Base-by-base conservation (phyloP, 192 early-diverging fungal species). In the Podila clonocystis region DNA sequence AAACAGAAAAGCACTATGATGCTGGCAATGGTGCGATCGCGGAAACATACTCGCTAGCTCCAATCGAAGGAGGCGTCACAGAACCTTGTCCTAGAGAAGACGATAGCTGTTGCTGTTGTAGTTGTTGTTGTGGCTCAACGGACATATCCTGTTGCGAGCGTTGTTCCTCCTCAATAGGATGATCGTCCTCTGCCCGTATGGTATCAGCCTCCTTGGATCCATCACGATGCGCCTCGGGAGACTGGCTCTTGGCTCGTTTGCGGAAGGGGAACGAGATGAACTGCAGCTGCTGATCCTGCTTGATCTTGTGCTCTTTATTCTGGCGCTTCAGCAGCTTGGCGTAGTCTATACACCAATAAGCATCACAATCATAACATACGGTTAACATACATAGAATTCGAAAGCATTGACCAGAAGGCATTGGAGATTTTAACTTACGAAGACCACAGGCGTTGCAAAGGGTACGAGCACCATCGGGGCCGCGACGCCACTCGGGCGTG, bases 391-490 rank as follows among this genome's bases (percentile, higher is more conserved):
- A 20, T 34, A 36, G 17, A 30, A 67, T 9, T 31, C 45, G 29
- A 9, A 13, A 61, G n/a, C 6, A 61, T 28, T 3, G 4, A 61
- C 59, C 41, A 57, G 59, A 31, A 50, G 15, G 4, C 20, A 31
- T 26, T 5, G 11, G 55, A 73, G 4, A 45, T 0, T 17, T 45
- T 45, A 4, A 91, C 91, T 89, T 89, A 94, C 92, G 93, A 28
- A 94, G 87, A 29, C 97, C 97, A 82, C 97, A 97, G 0, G 96
- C 97, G 82, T 98, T 98, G 84, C 97, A 98, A 22, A 98, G 86
- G 7, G 96, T 97, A 22, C 97, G 85, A 11, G 94, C 92, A 19
- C 96, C 96, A 61, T 94, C 92, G 15, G 96, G 96, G 8, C 97
- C 96, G 12, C 97, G 91, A 31, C 97, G 82, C 97, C 97, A 98